Evolutionary conservation across 1,284 basidiomycete genomes (phyloP).

Genomic region (Ustilago trichophora): DNA sequence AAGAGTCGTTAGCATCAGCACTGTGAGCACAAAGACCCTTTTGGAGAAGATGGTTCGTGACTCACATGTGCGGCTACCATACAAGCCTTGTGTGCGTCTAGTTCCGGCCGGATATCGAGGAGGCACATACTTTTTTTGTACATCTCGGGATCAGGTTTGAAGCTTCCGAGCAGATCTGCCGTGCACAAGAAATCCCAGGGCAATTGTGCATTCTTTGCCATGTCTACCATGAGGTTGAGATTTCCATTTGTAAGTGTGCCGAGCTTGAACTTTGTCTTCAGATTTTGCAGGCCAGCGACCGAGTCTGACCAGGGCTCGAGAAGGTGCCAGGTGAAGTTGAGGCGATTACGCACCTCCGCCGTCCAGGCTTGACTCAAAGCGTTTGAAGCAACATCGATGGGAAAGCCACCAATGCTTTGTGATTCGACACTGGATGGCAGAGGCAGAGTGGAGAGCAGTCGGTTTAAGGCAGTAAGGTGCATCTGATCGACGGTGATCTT

Average conservation of each 20-base stretch:
- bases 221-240: constrained; percentile 33
- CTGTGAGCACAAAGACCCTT: no score
- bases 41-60: no score
- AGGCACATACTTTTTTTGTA: constrained; percentile 21
- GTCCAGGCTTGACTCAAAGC: constrained; percentile 20
- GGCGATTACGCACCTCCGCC: constrained; percentile 3
- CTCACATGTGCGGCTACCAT: constrained; percentile 36
- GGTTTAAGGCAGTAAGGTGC: constrained; percentile 22
- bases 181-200: constrained; percentile 36
- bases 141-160: constrained; percentile 31
- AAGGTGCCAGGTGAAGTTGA: constrained; percentile 32
- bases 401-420: not conserved
- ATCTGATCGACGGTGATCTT: constrained; percentile 39
- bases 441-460: constrained; percentile 19
- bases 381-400: constrained; percentile 6
- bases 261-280: constrained; percentile 9
- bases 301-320: constrained; percentile 36
- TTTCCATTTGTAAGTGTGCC: constrained; percentile 39
- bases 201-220: constrained; percentile 22
- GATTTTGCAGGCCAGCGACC: constrained; percentile 3
- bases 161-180: constrained; percentile 25
- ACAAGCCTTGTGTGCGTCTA: constrained; percentile 7
- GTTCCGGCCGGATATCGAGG: constrained; percentile 14
- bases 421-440: not conserved
- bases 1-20: not conserved